Evolutionary conservation across 495 filamentous ascomycete species (phyloP).

Genomic region (Xylaria intraflava): DNA sequence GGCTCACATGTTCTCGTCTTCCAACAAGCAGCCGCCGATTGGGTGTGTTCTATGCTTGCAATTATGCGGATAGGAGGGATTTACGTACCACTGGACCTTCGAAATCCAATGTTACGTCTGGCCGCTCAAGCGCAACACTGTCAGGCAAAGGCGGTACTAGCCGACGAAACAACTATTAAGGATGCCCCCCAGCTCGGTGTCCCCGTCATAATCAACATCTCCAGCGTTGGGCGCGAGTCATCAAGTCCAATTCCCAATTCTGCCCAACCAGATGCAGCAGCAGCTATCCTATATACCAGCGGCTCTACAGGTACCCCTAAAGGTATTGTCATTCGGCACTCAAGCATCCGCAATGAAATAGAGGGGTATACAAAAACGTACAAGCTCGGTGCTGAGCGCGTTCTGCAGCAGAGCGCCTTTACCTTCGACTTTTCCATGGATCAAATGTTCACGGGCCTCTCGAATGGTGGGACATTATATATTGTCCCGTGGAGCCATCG

Average conservation of each 20-base stretch:
- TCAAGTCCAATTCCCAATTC: neutral
- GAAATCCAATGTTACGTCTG: slow-evolving; percentile 23
- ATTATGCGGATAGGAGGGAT: slow-evolving; percentile 42
- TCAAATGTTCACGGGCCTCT: slow-evolving; percentile 25
- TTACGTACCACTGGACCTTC: slow-evolving; percentile 49
- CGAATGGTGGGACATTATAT: slow-evolving; percentile 18
- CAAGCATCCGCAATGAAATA: slow-evolving; percentile 15
- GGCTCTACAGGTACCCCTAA: slow-evolving; percentile 44
- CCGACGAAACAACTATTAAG: slow-evolving; percentile 38
- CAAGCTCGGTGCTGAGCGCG: slow-evolving; percentile 7
- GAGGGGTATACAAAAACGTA: slow-evolving; percentile 9
- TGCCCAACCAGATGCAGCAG: neutral
- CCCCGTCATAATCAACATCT: neutral
- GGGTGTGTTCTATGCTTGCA: slow-evolving; percentile 47
- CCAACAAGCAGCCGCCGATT: slow-evolving; percentile 34
- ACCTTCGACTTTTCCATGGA: slow-evolving; percentile 26
- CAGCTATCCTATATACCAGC: slow-evolving; percentile 41
- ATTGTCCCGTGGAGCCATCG: slow-evolving; percentile 14
- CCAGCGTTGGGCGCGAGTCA: neutral
- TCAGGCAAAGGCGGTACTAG: slow-evolving; percentile 26
- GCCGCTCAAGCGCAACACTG: slow-evolving; percentile 10
- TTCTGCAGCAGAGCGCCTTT: slow-evolving; percentile 26
- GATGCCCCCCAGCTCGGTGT: slow-evolving; percentile 13
- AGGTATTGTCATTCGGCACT: slow-evolving; percentile 34
- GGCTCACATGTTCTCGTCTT: slow-evolving; percentile 23